These are phyloP conservation scores for Brassica balearica DNA, from an alignment of 441 rosid species.

Conservation along the genomic window DNA sequence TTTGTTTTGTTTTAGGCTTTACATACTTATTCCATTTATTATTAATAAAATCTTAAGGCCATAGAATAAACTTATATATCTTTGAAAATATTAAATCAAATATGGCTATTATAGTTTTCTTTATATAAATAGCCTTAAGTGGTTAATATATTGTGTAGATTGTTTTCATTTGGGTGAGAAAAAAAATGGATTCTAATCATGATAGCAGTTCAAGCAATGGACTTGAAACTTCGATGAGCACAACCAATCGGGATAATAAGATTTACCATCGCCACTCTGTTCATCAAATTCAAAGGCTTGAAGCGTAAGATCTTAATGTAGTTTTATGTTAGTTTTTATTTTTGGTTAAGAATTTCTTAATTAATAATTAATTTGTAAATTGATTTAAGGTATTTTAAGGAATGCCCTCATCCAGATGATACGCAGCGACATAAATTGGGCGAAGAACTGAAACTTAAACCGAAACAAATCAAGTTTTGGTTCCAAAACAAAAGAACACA, in stretches of 20 bases:
- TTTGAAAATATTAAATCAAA: slow-evolving; percentile 2
- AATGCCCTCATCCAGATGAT: slow-evolving; percentile 74
- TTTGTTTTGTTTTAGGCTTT: slow-evolving; percentile 8
- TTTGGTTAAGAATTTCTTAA: neutral
- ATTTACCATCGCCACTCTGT: slow-evolving; percentile 57
- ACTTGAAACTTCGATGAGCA: slow-evolving; percentile 35
- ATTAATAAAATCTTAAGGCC: neutral
- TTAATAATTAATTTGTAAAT: neutral
- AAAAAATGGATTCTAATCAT: slow-evolving; percentile 33
- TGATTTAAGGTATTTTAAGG: slow-evolving; percentile 62
- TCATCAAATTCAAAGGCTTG: slow-evolving; percentile 56
- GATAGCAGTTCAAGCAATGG: slow-evolving; percentile 55
- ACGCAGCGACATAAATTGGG: slow-evolving; percentile 57
- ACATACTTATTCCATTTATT: neutral
- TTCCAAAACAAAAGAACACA: slow-evolving; percentile 85
- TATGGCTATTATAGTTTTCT: neutral
- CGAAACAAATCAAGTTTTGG: slow-evolving; percentile 78
- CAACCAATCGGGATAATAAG: slow-evolving; percentile 35
- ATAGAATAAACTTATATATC: neutral
- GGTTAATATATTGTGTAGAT: neutral
- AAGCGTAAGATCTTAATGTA: slow-evolving; percentile 50
- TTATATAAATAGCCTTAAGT: slow-evolving; percentile 20
- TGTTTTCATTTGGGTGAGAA: neutral
- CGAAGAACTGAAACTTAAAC: slow-evolving; percentile 55
- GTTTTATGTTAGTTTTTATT: neutral